phyloP scores from a whole-genome alignment of 2,329 filamentous ascomycete genomes.

The Alternaria brassicae region DNA sequence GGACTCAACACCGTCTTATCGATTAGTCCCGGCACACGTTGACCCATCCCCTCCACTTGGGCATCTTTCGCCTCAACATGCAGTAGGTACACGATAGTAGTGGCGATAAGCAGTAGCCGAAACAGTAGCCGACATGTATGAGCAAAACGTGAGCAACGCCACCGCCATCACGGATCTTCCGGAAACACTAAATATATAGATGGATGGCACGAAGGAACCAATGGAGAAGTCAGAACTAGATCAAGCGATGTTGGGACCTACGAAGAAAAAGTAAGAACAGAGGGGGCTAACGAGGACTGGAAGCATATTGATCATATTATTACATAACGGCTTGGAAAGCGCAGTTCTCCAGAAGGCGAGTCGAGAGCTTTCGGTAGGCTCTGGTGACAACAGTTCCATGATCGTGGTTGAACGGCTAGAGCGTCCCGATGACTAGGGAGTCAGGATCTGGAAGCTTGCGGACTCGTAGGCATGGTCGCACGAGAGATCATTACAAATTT shows the following conservation, averaged over 20 bases:
- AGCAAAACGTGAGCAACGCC: neutral
- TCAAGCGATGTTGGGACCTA: neutral
- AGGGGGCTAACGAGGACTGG: neutral
- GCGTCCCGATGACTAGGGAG: neutral
- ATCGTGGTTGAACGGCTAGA: too few relatives aligned
- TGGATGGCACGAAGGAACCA: neutral
- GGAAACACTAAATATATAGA: neutral
- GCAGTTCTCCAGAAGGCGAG: neutral
- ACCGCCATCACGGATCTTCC: neutral
- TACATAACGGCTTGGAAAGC: neutral
- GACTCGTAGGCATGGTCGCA: neutral
- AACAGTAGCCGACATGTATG: neutral
- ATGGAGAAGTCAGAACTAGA: neutral
- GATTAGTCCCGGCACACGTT: neutral
- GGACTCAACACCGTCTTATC: neutral
- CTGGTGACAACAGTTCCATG: neutral
- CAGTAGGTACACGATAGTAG: neutral
- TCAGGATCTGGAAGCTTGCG: neutral
- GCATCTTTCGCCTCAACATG: neutral
- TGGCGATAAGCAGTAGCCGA: constrained; percentile 6
- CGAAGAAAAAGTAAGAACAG: neutral
- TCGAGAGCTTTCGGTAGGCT: neutral
- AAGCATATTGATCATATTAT: neutral
- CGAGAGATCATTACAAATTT: neutral
- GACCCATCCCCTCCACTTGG: neutral